A percentile compares a stretch with the other conserved stretches of the same genome.
Conservation (phyloP, 2,329 filamentous ascomycete species). For the Alternaria panax region DNA sequence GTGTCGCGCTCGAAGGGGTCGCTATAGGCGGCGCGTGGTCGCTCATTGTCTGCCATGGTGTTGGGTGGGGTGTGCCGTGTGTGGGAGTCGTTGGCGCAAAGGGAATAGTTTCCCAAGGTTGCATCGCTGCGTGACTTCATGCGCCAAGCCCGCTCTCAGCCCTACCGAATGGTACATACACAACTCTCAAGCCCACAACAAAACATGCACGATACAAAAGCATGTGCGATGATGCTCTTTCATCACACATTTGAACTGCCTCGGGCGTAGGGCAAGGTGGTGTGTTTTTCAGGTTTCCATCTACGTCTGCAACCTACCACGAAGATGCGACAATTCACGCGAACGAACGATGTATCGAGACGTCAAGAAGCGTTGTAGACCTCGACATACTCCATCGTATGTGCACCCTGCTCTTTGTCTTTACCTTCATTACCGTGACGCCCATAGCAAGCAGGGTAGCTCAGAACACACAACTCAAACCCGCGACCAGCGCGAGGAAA, state of each 20-base stretch:
- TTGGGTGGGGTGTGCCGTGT: constrained; percentile 7
- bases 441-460: constrained; percentile 21
- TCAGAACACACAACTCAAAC: not conserved
- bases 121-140: constrained; percentile 1
- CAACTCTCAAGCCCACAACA: not conserved
- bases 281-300: not conserved
- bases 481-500: constrained; percentile 1
- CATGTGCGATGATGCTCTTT: too few relatives aligned
- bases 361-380: not conserved
- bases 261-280: too few relatives aligned
- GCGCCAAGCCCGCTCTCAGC: constrained; percentile 14
- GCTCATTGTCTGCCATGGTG: constrained; percentile 36
- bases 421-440: constrained; percentile 1
- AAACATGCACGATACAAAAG: not conserved
- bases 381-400: not conserved
- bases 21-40: constrained; percentile 30
- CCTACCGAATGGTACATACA: not conserved
- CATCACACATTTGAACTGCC: too few relatives aligned
- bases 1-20: constrained; percentile 26
- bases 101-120: not conserved
- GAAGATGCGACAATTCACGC: not conserved
- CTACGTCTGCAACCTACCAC: not conserved
- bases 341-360: not conserved
- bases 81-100: constrained; percentile 9
- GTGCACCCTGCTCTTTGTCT: not conserved